Base-by-base conservation (phyloP, 2,329 filamentous ascomycete genomes). In the Pseudogymnoascus pannorum region DNA sequence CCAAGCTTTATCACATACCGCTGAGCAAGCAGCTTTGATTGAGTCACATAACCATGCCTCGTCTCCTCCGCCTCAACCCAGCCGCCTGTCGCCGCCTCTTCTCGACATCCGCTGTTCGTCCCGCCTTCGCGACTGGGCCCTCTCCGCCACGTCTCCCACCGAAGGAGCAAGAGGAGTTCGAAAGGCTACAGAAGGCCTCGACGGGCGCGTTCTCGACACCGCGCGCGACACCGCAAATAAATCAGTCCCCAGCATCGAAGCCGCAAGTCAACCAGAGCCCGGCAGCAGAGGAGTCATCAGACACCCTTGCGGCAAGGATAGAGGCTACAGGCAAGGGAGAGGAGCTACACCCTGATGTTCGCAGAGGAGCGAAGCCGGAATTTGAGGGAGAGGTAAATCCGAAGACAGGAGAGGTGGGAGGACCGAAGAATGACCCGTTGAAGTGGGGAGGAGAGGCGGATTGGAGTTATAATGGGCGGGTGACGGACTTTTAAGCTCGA, bases 401-500 rank as follows among this genome's bases (percentile, higher is more conserved):
- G 2, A 88, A 87, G 79, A 99, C 94, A 1, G 94, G 94, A 22
- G 94, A 99, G 80, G 85, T 97, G 9, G 94, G 94, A 5, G 94
- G 94, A 1, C 94, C 94, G 5, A 99, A 97, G 85, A 97, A 96
- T 72, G 93, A 99, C 76, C 94, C 94, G 59, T 72, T 97, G 72
- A 79, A 92, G 68, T 97, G 93, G 93, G 92, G 92, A 0, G 87
- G 90, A 1, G 87, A 89, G 72, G 71, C 69, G 0, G 85, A 87
- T 69, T 99, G 92, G 88, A 97, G 91, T 73, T 99, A 90, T 75
- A 97, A 97, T 74, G 94, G 94, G 54, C 80, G 93, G 65, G 92
- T 95, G 60, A 97, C 93, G 22, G 94, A 99, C 75, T 99, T 99
- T 64, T 86, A 61, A 29, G 7, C 9, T 16, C 18, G n/a, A 5